Evolutionary conservation across 2,329 filamentous ascomycete genomes (phyloP).

Genomic region (Pseudopithomyces chartarum): DNA sequence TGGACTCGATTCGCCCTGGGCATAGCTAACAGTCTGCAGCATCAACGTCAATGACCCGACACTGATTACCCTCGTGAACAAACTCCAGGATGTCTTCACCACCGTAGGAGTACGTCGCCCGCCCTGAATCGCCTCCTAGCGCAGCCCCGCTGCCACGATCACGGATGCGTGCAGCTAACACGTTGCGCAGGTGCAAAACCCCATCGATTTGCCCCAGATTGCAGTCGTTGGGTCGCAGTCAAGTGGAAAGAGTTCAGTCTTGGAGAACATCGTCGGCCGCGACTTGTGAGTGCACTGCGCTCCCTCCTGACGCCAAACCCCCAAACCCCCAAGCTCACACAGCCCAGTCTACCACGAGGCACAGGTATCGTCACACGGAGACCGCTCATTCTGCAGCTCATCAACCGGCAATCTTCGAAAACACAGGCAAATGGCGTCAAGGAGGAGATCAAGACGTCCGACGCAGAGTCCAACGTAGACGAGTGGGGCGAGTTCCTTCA

Average conservation of each 20-base stretch:
- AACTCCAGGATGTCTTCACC: constrained; percentile 98
- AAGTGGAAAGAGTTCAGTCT: constrained; percentile 97
- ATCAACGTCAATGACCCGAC: constrained; percentile 75
- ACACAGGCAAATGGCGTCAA: constrained; percentile 73
- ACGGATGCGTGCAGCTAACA: constrained; percentile 33
- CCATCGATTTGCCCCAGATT: constrained; percentile 98
- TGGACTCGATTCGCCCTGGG: constrained; percentile 13
- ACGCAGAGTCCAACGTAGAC: constrained; percentile 87
- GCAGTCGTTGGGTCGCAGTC: constrained; percentile 98
- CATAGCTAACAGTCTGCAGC: constrained; percentile 49
- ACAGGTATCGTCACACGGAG: constrained; percentile 96
- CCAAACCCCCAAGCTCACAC: constrained; percentile 26
- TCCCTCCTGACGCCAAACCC: neutral
- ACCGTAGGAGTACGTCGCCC: constrained; percentile 77
- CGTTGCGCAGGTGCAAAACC: constrained; percentile 80
- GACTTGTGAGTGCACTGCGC: constrained; percentile 77
- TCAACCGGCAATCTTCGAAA: constrained; percentile 75
- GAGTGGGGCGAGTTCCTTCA: constrained; percentile 99
- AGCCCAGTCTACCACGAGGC: constrained; percentile 83
- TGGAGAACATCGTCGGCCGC: constrained; percentile 98
- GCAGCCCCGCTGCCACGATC: constrained; percentile 11
- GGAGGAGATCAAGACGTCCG: constrained; percentile 69
- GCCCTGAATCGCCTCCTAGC: neutral
- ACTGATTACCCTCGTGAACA: constrained; percentile 88
- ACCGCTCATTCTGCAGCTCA: constrained; percentile 94